phyloP scores from a whole-genome alignment of 2,329 filamentous ascomycete species.

The Nemania sp. region DNA sequence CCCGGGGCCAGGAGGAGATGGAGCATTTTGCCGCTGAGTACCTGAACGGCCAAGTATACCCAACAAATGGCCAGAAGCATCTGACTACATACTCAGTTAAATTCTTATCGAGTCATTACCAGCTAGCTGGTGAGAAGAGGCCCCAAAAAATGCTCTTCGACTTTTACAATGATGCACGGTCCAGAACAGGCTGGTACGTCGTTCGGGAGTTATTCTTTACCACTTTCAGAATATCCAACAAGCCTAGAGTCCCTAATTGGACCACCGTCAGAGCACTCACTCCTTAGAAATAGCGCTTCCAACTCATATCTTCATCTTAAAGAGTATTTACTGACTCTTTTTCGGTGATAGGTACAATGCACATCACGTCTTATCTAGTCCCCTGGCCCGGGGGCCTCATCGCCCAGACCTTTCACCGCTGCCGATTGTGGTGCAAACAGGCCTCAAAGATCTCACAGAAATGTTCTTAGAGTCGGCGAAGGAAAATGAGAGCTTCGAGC shows the following conservation, averaged over 20 bases:
- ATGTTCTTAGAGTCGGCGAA: slow-evolving; percentile 1
- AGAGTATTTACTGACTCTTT: too few relatives aligned
- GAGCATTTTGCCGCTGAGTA: not conserved
- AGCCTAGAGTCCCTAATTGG: too few relatives aligned
- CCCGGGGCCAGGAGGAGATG: not conserved
- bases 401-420: too few relatives aligned
- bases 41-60: not conserved
- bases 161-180: not conserved
- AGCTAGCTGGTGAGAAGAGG: not conserved
- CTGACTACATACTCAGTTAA: slow-evolving; percentile 4
- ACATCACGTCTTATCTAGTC: too few relatives aligned
- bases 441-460: not conserved
- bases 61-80: not conserved
- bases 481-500: not conserved
- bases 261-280: too few relatives aligned
- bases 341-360: too few relatives aligned
- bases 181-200: not conserved
- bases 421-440: not conserved
- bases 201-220: too few relatives aligned
- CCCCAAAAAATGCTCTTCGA: not conserved
- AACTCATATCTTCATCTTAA: too few relatives aligned
- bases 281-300: too few relatives aligned
- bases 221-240: too few relatives aligned
- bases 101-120: not conserved
- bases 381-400: too few relatives aligned